Conservation (phyloP, 768 basidiomycete genomes). For the Pholiota conissans region DNA sequence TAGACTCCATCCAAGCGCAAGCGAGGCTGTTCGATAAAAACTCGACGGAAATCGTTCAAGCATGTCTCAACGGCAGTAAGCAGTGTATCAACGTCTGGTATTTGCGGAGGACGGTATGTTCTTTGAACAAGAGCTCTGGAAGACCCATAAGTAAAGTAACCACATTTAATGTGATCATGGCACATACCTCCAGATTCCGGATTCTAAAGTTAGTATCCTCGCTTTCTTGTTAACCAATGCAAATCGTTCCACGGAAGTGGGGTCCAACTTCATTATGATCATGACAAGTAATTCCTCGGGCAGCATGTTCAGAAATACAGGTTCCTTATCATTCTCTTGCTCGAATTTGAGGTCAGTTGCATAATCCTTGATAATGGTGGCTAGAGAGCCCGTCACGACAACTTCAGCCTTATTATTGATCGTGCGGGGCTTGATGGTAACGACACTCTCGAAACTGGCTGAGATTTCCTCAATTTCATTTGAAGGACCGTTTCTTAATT, state of each 20-base stretch:
- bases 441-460: constrained; percentile 24
- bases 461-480: constrained; percentile 26
- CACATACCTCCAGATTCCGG: constrained; percentile 73
- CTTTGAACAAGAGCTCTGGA: constrained; percentile 61
- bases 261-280: constrained; percentile 67
- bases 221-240: constrained; percentile 73
- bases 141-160: not conserved
- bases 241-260: constrained; percentile 74
- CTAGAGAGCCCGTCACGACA: constrained; percentile 41
- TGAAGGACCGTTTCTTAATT: constrained; percentile 10
- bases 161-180: not conserved
- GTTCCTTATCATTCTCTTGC: constrained; percentile 66
- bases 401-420: constrained; percentile 14
- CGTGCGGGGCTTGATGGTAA: constrained; percentile 22
- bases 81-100: constrained; percentile 52
- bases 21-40: constrained; percentile 84
- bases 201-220: constrained; percentile 68
- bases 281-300: constrained; percentile 78
- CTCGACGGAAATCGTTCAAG: constrained; percentile 65
- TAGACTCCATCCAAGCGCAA: constrained; percentile 87
- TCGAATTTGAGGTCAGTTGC: constrained; percentile 54
- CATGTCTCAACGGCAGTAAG: constrained; percentile 51
- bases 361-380: constrained; percentile 48
- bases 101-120: constrained; percentile 77
- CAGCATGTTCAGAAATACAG: constrained; percentile 53